Percentiles rank a stretch among this genome's conserved stretches.
phyloP scores from a whole-genome alignment of 2,329 filamentous ascomycete genomes.

The Xylaria sp. region DNA sequence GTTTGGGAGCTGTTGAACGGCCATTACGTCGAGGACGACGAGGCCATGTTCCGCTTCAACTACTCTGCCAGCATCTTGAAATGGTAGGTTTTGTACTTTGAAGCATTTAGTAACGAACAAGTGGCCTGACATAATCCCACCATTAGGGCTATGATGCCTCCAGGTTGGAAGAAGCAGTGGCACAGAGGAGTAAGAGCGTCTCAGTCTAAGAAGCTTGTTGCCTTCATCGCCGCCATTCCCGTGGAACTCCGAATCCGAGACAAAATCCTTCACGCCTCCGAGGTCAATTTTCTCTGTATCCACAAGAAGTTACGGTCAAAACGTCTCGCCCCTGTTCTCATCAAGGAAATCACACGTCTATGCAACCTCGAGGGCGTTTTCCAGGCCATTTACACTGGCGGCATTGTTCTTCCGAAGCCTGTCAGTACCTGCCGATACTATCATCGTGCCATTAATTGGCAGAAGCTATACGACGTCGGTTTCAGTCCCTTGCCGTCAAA shows the following conservation, averaged over 20 bases:
- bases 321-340: constrained; percentile 88
- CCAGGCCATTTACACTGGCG: constrained; percentile 96
- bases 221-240: constrained; percentile 94
- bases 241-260: constrained; percentile 80
- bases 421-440: constrained; percentile 95
- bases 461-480: constrained; percentile 92
- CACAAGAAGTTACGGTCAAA: constrained; percentile 98
- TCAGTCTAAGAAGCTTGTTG: constrained; percentile 84
- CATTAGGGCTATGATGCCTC: constrained; percentile 87
- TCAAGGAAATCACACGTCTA: constrained; percentile 95
- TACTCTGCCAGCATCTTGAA: constrained; percentile 88
- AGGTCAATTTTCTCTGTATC: constrained; percentile 98
- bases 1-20: constrained; percentile 89
- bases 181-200: constrained; percentile 90
- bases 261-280: constrained; percentile 76
- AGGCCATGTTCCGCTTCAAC: constrained; percentile 97
- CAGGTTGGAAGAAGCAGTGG: constrained; percentile 93
- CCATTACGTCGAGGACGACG: constrained; percentile 97
- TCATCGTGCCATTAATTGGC: constrained; percentile 92
- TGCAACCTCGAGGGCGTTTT: constrained; percentile 87
- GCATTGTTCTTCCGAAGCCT: constrained; percentile 87
- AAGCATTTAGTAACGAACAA: background rate
- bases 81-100: constrained; percentile 64
- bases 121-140: constrained; percentile 7
- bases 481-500: constrained; percentile 87